These are phyloP conservation scores for Senna siamea DNA, from an alignment of 306 rosid genomes.

Conservation along the genomic window DNA sequence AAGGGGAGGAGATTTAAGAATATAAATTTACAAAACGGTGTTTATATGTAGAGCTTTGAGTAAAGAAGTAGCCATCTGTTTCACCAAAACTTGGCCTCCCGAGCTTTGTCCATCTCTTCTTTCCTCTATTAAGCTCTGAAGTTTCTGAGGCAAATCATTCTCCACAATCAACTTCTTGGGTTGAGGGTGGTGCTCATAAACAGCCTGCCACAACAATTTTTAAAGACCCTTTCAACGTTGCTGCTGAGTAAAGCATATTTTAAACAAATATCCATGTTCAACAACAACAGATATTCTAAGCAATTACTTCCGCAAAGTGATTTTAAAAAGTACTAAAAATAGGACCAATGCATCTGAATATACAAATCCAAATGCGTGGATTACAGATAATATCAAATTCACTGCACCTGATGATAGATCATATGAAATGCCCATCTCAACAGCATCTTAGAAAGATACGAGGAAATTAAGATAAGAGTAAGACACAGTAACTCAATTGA, in stretches of 20 bases:
- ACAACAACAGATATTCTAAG: background rate
- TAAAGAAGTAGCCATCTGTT: constrained; percentile 98
- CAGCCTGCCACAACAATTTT: constrained; percentile 73
- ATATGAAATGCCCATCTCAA: background rate
- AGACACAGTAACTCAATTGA: background rate
- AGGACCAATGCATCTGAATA: background rate
- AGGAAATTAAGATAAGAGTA: background rate
- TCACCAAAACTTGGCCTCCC: constrained; percentile 91
- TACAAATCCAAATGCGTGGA: background rate
- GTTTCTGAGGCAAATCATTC: constrained; percentile 94
- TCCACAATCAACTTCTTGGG: constrained; percentile 99
- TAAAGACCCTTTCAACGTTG: background rate
- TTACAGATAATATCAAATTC: background rate
- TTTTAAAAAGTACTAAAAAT: background rate
- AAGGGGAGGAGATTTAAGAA: constrained; percentile 27
- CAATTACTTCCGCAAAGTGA: background rate
- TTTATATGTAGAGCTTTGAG: constrained; percentile 97
- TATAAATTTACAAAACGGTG: constrained; percentile 78
- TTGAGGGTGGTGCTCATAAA: constrained; percentile 96
- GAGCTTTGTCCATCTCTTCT: constrained; percentile 91
- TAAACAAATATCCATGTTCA: constrained; percentile 28
- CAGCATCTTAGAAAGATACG: background rate
- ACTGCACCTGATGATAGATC: background rate
- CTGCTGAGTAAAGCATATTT: constrained; percentile 11
- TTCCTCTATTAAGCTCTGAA: constrained; percentile 91